Evolutionary conservation across 139 green algal species (phyloP).

Genomic region (Medakamo hakoo): DNA sequence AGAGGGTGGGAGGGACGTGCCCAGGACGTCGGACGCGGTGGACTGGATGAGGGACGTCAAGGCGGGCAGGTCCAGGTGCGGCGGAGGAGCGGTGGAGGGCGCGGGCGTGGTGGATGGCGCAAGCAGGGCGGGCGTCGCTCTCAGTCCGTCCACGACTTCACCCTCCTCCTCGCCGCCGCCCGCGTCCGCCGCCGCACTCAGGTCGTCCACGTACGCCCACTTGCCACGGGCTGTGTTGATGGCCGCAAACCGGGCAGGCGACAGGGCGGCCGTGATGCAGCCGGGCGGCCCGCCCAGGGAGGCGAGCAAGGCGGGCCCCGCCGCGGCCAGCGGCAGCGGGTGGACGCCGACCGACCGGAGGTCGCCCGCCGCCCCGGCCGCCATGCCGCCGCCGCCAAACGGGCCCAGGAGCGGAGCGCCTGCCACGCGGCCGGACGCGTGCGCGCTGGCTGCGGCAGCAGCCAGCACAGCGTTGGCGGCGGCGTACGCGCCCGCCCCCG

Average conservation of each 20-base stretch:
- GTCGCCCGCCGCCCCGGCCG: not conserved
- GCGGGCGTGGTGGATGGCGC: no score
- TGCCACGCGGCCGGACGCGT: conserved; percentile 6
- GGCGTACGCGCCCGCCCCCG: conserved; percentile 19
- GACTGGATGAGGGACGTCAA: conserved; percentile 21
- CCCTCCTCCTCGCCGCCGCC: not conserved
- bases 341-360: conserved; percentile 2
- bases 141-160: not conserved
- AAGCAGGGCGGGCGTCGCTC: no score
- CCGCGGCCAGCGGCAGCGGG: not conserved
- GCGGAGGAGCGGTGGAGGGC: not conserved
- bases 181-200: not conserved
- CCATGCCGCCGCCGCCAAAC: conserved; percentile 6
- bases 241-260: conserved; percentile 2
- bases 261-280: conserved; percentile 1
- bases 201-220: conserved; percentile 2
- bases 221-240: conserved; percentile 6
- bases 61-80: not conserved
- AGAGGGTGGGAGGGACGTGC: not conserved
- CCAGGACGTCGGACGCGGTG: conserved; percentile 26
- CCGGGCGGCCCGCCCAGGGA: not conserved
- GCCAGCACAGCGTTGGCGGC: conserved; percentile 16
- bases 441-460: not conserved
- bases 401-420: conserved; percentile 16
- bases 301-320: not conserved